Conservation (phyloP, 2,329 filamentous ascomycete genomes). For the Shiraia sp. region DNA sequence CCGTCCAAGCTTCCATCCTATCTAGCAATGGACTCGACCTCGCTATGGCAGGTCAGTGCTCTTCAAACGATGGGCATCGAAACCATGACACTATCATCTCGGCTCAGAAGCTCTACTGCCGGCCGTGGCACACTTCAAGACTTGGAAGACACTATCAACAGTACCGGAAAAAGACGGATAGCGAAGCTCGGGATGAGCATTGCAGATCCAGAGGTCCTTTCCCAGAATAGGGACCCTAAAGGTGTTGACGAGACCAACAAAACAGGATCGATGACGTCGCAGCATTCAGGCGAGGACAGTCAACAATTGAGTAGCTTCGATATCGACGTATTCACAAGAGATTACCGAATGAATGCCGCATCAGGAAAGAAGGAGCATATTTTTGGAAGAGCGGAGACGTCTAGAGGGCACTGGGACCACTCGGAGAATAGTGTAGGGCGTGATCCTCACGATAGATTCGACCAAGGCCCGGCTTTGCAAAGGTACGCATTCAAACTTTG, state of each 20-base stretch:
- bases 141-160: slow-evolving; percentile 69
- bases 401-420: slow-evolving; percentile 46
- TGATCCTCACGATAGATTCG: slow-evolving; percentile 42
- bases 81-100: slow-evolving; percentile 74
- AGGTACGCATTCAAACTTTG: slow-evolving; percentile 32
- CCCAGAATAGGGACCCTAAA: slow-evolving; percentile 20
- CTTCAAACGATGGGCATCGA: slow-evolving; percentile 78
- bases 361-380: slow-evolving; percentile 38
- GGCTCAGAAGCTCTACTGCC: slow-evolving; percentile 57
- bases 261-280: slow-evolving; percentile 27
- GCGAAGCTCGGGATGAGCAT: slow-evolving; percentile 73
- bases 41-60: slow-evolving; percentile 79
- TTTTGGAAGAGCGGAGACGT: slow-evolving; percentile 47
- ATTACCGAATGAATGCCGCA: slow-evolving; percentile 25
- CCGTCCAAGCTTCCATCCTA: slow-evolving; percentile 61
- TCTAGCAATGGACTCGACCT: slow-evolving; percentile 63
- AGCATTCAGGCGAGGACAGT: slow-evolving; percentile 19
- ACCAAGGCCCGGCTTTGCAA: slow-evolving; percentile 39
- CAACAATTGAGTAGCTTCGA: slow-evolving; percentile 33
- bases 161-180: slow-evolving; percentile 78
- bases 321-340: slow-evolving; percentile 38
- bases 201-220: slow-evolving; percentile 42
- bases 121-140: slow-evolving; percentile 61
- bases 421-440: slow-evolving; percentile 29
- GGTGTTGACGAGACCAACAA: slow-evolving; percentile 33